Evolutionary conservation across 2,329 filamentous ascomycete genomes (phyloP), one percentile per base, ranked within the genome.

Genomic region (Myriosclerotinia scirpicola): DNA sequence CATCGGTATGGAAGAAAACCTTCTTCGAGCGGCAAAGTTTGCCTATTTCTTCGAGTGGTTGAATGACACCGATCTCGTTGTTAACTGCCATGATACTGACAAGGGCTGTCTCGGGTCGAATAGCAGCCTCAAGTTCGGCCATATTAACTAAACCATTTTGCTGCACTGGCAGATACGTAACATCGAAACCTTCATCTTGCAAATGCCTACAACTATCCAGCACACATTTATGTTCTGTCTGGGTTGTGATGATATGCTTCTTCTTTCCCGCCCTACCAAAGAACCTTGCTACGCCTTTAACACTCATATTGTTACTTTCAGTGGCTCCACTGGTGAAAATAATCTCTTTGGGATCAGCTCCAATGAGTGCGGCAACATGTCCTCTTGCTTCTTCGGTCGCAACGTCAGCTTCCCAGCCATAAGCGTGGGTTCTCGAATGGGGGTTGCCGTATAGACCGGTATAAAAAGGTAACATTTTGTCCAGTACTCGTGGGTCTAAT

Each of bases 81-180:
- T 99, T 99, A 75, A 99, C 95, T 0, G 95, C 89, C 95, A 99
- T 99, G 79, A 99, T 91, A 76, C 93, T 97, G 79, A 98, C 93
- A 40, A 99, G 81, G 54, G 87, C 89, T 17, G 95, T 99, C 68
- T 98, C 93, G 0, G 93, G 93, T 68, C 91, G 87, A 69, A 99
- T 96, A 34, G 94, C 92, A 30, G 88, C 90, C 80, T 96, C 90
- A 40, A 99, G 85, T 73, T 95, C 87, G 53, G 90, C 85, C 82
- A 99, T 85, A 72, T 90, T 86, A 74, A 99, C 83, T 71, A 98
- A 81, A n/a, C 95, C 95, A 72, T 92, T 94, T 75, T 80, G 85
- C 79, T 93, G 86, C 6, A 99, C 95, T 4, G 95, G 93, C 56
- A 99, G 84, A 75, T 99, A 99, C n/a, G 95, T 99, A 72, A 99